Conservation (phyloP, 768 basidiomycete genomes). For the Calocera viscosa region DNA sequence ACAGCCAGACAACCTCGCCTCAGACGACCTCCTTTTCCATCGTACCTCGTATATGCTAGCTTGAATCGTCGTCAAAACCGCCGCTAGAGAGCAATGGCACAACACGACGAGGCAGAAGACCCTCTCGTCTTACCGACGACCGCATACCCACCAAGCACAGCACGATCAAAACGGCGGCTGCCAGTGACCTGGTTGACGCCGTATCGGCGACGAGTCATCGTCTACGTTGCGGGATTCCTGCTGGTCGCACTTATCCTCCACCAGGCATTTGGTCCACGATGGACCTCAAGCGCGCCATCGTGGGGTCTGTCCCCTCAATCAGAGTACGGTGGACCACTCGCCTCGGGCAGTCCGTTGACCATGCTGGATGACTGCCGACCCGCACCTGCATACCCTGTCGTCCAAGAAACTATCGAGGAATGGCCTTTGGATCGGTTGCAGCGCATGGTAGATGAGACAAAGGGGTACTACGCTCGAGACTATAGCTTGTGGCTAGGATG, state of each 20-base stretch:
- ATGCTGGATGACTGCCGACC: not conserved
- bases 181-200: not conserved
- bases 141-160: not conserved
- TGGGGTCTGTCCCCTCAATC: not conserved
- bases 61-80: not conserved
- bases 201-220: not conserved
- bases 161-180: not conserved
- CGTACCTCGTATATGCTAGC: not conserved
- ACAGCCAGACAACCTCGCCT: too few relatives aligned
- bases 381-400: not conserved
- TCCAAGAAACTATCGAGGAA: constrained; percentile 14
- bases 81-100: not conserved
- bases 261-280: not conserved
- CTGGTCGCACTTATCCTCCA: not conserved
- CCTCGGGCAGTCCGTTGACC: not conserved
- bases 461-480: constrained; percentile 14
- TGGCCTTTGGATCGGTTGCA: constrained; percentile 26
- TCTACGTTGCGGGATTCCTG: not conserved
- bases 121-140: not conserved
- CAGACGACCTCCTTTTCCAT: not conserved
- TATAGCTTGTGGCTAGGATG: constrained; percentile 12
- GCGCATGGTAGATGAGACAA: constrained; percentile 18
- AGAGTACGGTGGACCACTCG: not conserved
- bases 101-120: not conserved
- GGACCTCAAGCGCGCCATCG: not conserved